Conservation (phyloP, 2,329 filamentous ascomycete species). For the Talaromyces sp. region DNA sequence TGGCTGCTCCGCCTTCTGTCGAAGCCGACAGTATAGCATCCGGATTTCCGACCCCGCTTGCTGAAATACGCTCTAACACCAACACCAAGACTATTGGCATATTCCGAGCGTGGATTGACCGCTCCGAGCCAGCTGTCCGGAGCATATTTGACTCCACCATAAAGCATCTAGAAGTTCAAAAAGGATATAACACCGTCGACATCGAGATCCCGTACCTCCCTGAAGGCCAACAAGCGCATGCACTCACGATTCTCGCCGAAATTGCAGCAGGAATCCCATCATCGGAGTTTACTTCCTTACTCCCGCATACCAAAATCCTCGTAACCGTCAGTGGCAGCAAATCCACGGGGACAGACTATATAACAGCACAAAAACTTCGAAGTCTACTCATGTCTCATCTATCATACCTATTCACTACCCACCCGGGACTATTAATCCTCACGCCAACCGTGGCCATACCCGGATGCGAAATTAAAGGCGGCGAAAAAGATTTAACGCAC, state of each 20-base stretch:
- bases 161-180: constrained; percentile 43
- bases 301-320: constrained; percentile 64
- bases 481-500: constrained; percentile 54
- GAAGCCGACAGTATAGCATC: constrained; percentile 52
- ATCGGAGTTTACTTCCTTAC: constrained; percentile 53
- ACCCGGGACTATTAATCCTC: constrained; percentile 73
- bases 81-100: constrained; percentile 62
- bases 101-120: constrained; percentile 63
- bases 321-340: constrained; percentile 57
- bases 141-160: constrained; percentile 59
- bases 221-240: constrained; percentile 71
- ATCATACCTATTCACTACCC: constrained; percentile 60
- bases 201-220: constrained; percentile 54
- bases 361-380: constrained; percentile 68
- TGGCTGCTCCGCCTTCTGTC: constrained; percentile 64
- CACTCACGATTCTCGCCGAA: constrained; percentile 70
- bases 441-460: constrained; percentile 71
- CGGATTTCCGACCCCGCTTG: constrained; percentile 53
- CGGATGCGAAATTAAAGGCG: constrained; percentile 64
- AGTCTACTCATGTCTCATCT: constrained; percentile 74
- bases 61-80: constrained; percentile 41
- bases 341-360: constrained; percentile 63
- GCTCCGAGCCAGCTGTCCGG: constrained; percentile 60
- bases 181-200: constrained; percentile 42
- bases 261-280: constrained; percentile 50